Base-by-base conservation (phyloP, 768 basidiomycete genomes). In the Dioszegia aurantiaca region DNA sequence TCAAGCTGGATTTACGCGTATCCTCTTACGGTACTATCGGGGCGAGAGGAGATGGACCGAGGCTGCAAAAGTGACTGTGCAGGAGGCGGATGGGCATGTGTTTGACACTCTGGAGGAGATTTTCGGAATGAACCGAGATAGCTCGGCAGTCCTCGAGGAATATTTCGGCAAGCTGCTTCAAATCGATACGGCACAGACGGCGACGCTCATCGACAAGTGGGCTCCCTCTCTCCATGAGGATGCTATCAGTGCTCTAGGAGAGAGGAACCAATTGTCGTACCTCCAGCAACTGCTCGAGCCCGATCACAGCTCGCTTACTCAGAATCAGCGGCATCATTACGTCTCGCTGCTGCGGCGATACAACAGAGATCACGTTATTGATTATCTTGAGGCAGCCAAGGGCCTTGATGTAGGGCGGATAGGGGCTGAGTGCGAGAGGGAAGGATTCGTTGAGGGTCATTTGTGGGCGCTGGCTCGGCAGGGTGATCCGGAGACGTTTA, bases 1-100 rank as follows among this genome's bases (percentile, higher is more conserved):
- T 67, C 70, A 79, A 10, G 92, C 94, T 0, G 86, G 89, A 0
- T 99, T 99, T 79, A 93, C 85, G 74, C 84, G 92, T 37, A 93
- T 99, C 59, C 80, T 99, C 24, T 85, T 91, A 40, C 80, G 83
- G 9, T 87, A 88, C 81, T 85, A 90, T 77, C 81, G 83, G 17
- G 85, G 86, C 48, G 88, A 93, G 45, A 81, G 78, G 23, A 81
- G 83, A 60, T 98, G 91, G 92, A 80, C 82, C 2, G 80, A 82
- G 16, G 80, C 97, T 33, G 77, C 94, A 26, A 79, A 81, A 46
- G 86, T 89, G 2, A 88, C 86, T 69, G 73, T 98, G 40, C 81
- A 83, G 19, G 83, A 85, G 23, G 59, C 65, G 11, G 64, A 62
- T 9, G 68, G 81, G 3, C 69, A 87, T 24, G 64, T 89, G n/a